Percentiles rank a stretch among this genome's conserved stretches.
These are phyloP conservation scores for Fusarium sp. DNA, from an alignment of 2,329 filamentous ascomycete species.

Conservation along the genomic window DNA sequence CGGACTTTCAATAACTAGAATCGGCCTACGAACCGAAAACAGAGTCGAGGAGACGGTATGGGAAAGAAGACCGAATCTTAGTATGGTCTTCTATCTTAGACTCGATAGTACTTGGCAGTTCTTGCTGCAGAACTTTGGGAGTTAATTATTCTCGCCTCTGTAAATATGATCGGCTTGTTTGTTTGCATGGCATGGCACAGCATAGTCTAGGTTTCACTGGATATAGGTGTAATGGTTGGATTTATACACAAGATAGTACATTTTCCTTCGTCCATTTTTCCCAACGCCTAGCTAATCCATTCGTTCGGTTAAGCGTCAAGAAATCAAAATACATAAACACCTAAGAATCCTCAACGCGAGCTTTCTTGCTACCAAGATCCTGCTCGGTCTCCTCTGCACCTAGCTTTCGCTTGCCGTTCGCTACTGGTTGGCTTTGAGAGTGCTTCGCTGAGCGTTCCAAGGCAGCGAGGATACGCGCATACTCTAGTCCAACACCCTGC, in stretches of 20 bases:
- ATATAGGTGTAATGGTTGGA: constrained; percentile 31
- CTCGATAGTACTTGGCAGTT: constrained; percentile 26
- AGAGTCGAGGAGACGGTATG: not conserved
- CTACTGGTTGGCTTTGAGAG: constrained; percentile 17
- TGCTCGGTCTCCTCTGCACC: constrained; percentile 39
- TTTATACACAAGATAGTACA: constrained; percentile 29
- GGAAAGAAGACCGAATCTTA: not conserved
- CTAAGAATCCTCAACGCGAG: constrained; percentile 50
- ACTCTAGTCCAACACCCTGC: constrained; percentile 74
- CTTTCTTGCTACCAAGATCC: constrained; percentile 57
- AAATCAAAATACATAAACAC: not conserved
- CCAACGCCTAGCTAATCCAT: constrained; percentile 21
- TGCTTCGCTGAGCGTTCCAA: constrained; percentile 52
- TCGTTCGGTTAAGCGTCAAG: not conserved
- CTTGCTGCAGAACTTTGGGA: constrained; percentile 20
- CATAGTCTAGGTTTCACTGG: constrained; percentile 30
- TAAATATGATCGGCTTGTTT: constrained; percentile 27
- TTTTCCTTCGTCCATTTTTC: constrained; percentile 17
- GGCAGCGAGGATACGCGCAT: constrained; percentile 69
- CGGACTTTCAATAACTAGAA: not conserved
- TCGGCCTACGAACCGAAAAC: not conserved
- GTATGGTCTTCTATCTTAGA: constrained; percentile 11
- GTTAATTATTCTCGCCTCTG: constrained; percentile 31
- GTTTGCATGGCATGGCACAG: constrained; percentile 35
- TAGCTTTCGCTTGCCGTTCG: constrained; percentile 59